Evolutionary conservation across 768 basidiomycete species (phyloP), one percentile per base, ranked within the genome.

Genomic region (Phaeotremella fagi): DNA sequence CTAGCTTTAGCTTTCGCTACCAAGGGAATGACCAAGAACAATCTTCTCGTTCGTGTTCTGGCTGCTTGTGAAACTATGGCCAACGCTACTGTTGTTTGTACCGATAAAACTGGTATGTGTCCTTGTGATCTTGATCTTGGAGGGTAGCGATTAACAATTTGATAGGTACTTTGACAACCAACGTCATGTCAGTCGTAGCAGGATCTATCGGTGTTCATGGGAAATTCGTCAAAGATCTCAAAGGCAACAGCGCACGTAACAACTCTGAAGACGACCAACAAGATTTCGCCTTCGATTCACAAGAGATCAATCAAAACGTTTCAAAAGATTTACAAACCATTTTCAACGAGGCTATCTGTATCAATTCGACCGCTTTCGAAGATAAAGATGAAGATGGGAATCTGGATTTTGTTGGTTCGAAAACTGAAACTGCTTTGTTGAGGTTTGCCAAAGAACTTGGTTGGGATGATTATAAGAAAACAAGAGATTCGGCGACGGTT

Each of bases 41-140:
- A 95, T 48, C 79, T 98, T 0, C 83, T 99, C 37, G 95, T 98
- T 26, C 90, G 94, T 50, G 88, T 97, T 3, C 82, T 99, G 28
- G 88, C 88, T 5, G 91, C 91, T 12, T 98, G 94, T 75, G 95
- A 99, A 77, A 98, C 90, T 0, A 98, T 98, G 94, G 94, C 88
- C 20, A 97, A 97, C 64, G 88, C 94, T 3, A 92, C 87, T 20
- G 91, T 97, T 54, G 82, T 97, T 3, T 72, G 68, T 49, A 72
- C 71, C 49, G 68, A 68, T 52, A 68, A 68, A 49, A 70, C 66
- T 50, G 64, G 64, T 66, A 16, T 33, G 52, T 45, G 11, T n/a
- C 25, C n/a, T 27, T 16, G 14, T 22, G 9, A 6, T 29, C 24
- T 7, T 25, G 12, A 16, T 7, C 38, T 48, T 5, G 42, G n/a